phyloP scores from a whole-genome alignment of 2,329 filamentous ascomycete species.

The Alternaria novae-zelandiae region DNA sequence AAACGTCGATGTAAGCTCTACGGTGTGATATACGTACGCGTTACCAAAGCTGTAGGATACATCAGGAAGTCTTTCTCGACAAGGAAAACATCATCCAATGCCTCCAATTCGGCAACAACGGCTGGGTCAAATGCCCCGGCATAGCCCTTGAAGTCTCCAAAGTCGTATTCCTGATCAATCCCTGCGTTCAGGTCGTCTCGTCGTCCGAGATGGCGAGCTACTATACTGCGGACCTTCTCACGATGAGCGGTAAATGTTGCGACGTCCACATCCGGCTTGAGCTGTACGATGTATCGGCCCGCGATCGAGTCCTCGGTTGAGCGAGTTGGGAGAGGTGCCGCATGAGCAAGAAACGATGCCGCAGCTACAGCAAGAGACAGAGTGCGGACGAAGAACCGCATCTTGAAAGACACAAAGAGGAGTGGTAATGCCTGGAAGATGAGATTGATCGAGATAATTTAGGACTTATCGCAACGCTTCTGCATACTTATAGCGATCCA shows the following conservation, averaged over 20 bases:
- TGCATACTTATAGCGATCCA: background rate
- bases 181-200: slow-evolving; percentile 22
- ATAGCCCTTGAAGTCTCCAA: slow-evolving; percentile 42
- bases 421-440: too few relatives aligned
- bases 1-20: background rate
- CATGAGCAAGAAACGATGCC: slow-evolving; percentile 27
- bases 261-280: slow-evolving; percentile 45
- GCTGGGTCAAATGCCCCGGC: slow-evolving; percentile 37
- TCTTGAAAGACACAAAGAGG: background rate
- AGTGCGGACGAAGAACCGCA: slow-evolving; percentile 35
- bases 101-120: slow-evolving; percentile 37
- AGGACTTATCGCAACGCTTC: background rate
- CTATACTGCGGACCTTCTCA: slow-evolving; percentile 35
- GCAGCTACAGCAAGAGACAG: slow-evolving; percentile 28
- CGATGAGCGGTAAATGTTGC: slow-evolving; percentile 32
- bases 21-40: slow-evolving; percentile 18
- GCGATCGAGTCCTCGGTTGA: slow-evolving; percentile 27
- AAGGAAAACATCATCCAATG: slow-evolving; percentile 30
- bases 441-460: background rate
- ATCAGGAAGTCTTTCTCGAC: slow-evolving; percentile 38
- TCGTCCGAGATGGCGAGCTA: slow-evolving; percentile 32
- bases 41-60: slow-evolving; percentile 25
- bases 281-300: slow-evolving; percentile 53
- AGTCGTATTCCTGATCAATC: slow-evolving; percentile 32
- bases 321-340: slow-evolving; percentile 23